These are phyloP conservation scores for Phyllosticta paracitricarpa DNA, from an alignment of 2,329 filamentous ascomycete genomes.

Conservation along the genomic window DNA sequence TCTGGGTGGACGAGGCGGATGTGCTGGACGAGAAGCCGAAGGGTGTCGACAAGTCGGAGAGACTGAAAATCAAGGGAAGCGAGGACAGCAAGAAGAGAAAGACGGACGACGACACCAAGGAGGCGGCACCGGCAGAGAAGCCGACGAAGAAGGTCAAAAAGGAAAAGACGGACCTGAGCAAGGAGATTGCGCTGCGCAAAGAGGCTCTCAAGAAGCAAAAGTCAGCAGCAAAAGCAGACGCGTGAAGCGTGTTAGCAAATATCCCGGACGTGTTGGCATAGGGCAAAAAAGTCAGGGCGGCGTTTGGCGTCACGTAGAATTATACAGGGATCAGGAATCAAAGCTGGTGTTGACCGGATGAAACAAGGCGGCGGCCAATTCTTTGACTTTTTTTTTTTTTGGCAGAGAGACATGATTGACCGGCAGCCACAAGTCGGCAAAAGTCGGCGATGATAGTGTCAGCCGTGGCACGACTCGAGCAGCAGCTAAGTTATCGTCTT, in stretches of 20 bases:
- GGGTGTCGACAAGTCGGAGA: slow-evolving; percentile 17
- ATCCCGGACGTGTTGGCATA: background rate
- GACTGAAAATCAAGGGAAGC: slow-evolving; percentile 6
- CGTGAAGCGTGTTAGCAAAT: background rate
- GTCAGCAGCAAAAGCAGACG: slow-evolving; percentile 26
- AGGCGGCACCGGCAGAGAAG: slow-evolving; percentile 23
- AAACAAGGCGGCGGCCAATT: background rate
- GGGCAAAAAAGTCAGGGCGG: slow-evolving; percentile 1
- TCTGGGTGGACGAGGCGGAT: slow-evolving; percentile 73
- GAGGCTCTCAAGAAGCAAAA: slow-evolving; percentile 42
- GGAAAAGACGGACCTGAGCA: slow-evolving; percentile 11
- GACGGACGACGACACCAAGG: slow-evolving; percentile 10
- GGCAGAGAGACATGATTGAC: background rate
- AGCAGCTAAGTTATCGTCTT: background rate
- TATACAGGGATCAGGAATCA: background rate
- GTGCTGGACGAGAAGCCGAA: slow-evolving; percentile 48
- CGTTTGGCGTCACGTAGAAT: slow-evolving; percentile 8
- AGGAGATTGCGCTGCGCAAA: slow-evolving; percentile 28
- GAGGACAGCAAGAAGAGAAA: slow-evolving; percentile 11
- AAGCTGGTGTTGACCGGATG: background rate
- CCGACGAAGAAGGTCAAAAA: slow-evolving; percentile 42
- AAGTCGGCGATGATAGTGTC: background rate
- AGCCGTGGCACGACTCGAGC: background rate
- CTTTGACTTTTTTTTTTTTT: background rate
- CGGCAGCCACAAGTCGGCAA: background rate